phyloP scores from a whole-genome alignment of 1,284 basidiomycete genomes.

The Fistulina hepatica region DNA sequence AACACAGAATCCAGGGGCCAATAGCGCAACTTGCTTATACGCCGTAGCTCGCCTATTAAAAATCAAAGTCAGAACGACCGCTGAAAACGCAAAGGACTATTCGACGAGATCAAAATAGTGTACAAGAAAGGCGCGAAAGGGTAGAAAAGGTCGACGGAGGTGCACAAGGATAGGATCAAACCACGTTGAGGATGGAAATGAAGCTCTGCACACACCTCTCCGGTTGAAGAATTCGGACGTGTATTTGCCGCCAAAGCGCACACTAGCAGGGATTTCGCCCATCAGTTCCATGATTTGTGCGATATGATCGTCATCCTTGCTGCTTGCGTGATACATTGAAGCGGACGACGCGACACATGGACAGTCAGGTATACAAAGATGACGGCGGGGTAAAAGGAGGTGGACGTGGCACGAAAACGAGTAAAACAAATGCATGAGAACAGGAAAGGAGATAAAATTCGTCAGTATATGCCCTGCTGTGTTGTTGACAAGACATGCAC shows the following conservation, averaged over 20 bases:
- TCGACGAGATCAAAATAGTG: too few species aligned
- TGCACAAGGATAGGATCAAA: constrained; percentile 4
- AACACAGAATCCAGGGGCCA: constrained; percentile 90
- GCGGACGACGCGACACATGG: constrained; percentile 51
- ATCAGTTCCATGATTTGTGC: constrained; percentile 97
- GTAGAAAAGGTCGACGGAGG: background rate
- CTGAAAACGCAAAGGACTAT: too few species aligned
- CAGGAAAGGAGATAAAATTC: too few species aligned
- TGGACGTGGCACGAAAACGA: too few species aligned
- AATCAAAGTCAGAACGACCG: constrained; percentile 3
- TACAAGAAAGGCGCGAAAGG: too few species aligned
- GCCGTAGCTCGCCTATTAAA: constrained; percentile 76
- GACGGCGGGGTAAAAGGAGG: too few species aligned
- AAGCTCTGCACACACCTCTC: constrained; percentile 58
- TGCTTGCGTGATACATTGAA: constrained; percentile 18
- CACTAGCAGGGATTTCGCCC: constrained; percentile 76
- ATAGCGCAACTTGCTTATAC: constrained; percentile 86
- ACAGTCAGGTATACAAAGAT: too few species aligned
- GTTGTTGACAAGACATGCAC: too few species aligned
- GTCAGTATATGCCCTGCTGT: too few species aligned
- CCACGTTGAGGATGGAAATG: constrained; percentile 4
- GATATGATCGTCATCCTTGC: constrained; percentile 98
- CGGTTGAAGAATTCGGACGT: constrained; percentile 92
- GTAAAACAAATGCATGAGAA: too few species aligned
- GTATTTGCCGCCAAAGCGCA: constrained; percentile 92